Evolutionary conservation across 2,329 filamentous ascomycete genomes (phyloP).

Genomic region (Fonsecaea pedrosoi): DNA sequence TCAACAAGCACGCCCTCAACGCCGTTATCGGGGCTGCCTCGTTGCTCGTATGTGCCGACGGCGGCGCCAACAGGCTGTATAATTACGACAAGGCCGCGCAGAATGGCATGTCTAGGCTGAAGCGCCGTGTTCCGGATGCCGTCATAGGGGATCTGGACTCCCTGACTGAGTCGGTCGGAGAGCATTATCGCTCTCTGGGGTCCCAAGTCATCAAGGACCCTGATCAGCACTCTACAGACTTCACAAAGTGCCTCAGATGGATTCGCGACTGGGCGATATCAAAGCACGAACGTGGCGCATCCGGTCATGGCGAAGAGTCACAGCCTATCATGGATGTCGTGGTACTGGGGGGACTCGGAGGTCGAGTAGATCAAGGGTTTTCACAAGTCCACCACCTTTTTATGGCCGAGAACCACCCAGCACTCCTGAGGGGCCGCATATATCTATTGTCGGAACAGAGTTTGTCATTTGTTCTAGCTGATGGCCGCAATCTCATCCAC

Average conservation of each 20-base stretch:
- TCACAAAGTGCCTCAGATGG: constrained; percentile 77
- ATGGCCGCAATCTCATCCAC: constrained; percentile 70
- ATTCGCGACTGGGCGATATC: constrained; percentile 50
- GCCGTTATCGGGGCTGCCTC: constrained; percentile 56
- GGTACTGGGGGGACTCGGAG: constrained; percentile 82
- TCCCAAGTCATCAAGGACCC: constrained; percentile 71
- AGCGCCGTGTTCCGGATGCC: constrained; percentile 63
- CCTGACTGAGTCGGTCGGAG: constrained; percentile 65
- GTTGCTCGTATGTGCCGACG: constrained; percentile 82
- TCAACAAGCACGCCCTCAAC: constrained; percentile 53
- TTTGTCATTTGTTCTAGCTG: constrained; percentile 79
- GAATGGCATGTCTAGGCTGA: constrained; percentile 2
- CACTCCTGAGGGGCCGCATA: constrained; percentile 63
- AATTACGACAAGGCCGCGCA: constrained; percentile 42
- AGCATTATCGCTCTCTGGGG: constrained; percentile 69
- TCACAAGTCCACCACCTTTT: constrained; percentile 87
- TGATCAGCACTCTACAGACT: constrained; percentile 92
- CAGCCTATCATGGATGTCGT: constrained; percentile 68
- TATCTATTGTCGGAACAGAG: constrained; percentile 83
- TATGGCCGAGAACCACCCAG: constrained; percentile 48
- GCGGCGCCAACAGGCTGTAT: constrained; percentile 80
- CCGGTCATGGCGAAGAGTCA: constrained; percentile 37
- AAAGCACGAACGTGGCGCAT: constrained; percentile 30
- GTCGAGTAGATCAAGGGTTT: constrained; percentile 89
- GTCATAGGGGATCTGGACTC: constrained; percentile 96